Evolutionary conservation across 495 filamentous ascomycete genomes (phyloP).

Genomic region (Pseudomonodictys pantanalensis): DNA sequence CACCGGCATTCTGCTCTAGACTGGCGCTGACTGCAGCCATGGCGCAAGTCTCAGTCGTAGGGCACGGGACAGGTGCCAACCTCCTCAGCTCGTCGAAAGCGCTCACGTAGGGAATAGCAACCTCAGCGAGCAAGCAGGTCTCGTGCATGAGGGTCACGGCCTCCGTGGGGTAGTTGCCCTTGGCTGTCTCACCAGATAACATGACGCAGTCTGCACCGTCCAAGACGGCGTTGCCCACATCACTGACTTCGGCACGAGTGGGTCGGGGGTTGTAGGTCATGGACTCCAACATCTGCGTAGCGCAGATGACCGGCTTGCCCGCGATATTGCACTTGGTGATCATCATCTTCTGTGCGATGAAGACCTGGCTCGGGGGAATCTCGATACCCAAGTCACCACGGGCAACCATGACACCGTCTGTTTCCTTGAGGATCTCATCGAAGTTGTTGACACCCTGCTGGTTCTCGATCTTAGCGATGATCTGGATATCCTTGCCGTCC

Average conservation of each 20-base stretch:
- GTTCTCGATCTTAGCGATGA: slow-evolving; percentile 99
- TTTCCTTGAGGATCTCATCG: slow-evolving; percentile 91
- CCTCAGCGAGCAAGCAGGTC: slow-evolving; percentile 92
- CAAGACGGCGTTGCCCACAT: slow-evolving; percentile 96
- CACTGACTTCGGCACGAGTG: slow-evolving; percentile 94
- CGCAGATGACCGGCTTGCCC: slow-evolving; percentile 96
- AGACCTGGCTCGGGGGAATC: slow-evolving; percentile 96
- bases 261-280: slow-evolving; percentile 99
- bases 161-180: slow-evolving; percentile 90
- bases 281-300: slow-evolving; percentile 90
- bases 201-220: slow-evolving; percentile 99
- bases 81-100: slow-evolving; percentile 92
- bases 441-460: slow-evolving; percentile 99
- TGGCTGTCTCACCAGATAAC: slow-evolving; percentile 98
- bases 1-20: slow-evolving; percentile 92
- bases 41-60: slow-evolving; percentile 84
- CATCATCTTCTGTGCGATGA: slow-evolving; percentile 99
- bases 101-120: slow-evolving; percentile 92
- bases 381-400: slow-evolving; percentile 98
- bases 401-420: slow-evolving; percentile 99
- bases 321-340: slow-evolving; percentile 99
- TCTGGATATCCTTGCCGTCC: slow-evolving; percentile 95
- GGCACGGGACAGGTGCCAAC: slow-evolving; percentile 74
- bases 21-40: slow-evolving; percentile 94
- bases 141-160: slow-evolving; percentile 97